Percentiles rank a stretch among this genome's conserved stretches.
phyloP scores from a whole-genome alignment of 2,329 filamentous ascomycete species.

The Beauveria bassiana region DNA sequence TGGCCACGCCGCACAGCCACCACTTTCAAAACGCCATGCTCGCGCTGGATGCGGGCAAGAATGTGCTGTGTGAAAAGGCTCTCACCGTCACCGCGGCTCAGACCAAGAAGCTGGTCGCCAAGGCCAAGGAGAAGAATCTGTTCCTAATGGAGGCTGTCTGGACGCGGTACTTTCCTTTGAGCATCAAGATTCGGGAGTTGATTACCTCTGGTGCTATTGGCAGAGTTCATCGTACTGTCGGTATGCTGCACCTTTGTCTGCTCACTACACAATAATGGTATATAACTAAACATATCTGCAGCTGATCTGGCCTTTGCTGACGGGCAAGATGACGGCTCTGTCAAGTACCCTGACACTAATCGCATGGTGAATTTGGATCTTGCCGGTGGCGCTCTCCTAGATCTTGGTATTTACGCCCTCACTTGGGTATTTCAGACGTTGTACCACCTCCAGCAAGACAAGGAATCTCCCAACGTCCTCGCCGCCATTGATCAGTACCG shows the following conservation, averaged over 20 bases:
- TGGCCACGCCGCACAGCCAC: conserved; percentile 85
- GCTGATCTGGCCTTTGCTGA: conserved; percentile 56
- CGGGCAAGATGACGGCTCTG: conserved; percentile 47
- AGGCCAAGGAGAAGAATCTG: conserved; percentile 63
- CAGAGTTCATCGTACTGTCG: conserved; percentile 51
- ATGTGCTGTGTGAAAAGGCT: conserved; percentile 86
- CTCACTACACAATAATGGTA: neutral
- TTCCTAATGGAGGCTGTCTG: conserved; percentile 85
- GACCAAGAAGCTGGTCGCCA: conserved; percentile 61
- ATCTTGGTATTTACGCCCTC: conserved; percentile 80
- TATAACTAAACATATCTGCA: conserved; percentile 18
- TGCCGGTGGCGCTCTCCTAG: conserved; percentile 74
- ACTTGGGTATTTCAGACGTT: conserved; percentile 89
- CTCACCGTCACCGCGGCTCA: conserved; percentile 80
- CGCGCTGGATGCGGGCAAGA: conserved; percentile 74
- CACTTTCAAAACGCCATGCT: conserved; percentile 89
- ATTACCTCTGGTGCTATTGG: conserved; percentile 48
- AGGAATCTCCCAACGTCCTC: conserved; percentile 60
- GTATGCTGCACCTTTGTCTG: conserved; percentile 24
- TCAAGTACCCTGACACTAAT: conserved; percentile 52
- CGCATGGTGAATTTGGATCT: conserved; percentile 78
- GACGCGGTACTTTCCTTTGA: conserved; percentile 83
- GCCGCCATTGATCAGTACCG: conserved; percentile 65
- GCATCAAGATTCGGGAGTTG: conserved; percentile 64
- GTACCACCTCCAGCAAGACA: conserved; percentile 70